Percentiles rank a stretch among this genome's conserved stretches.
These are phyloP conservation scores for Penicillium capsulatum DNA, from an alignment of 2,329 filamentous ascomycete genomes.

Conservation along the genomic window DNA sequence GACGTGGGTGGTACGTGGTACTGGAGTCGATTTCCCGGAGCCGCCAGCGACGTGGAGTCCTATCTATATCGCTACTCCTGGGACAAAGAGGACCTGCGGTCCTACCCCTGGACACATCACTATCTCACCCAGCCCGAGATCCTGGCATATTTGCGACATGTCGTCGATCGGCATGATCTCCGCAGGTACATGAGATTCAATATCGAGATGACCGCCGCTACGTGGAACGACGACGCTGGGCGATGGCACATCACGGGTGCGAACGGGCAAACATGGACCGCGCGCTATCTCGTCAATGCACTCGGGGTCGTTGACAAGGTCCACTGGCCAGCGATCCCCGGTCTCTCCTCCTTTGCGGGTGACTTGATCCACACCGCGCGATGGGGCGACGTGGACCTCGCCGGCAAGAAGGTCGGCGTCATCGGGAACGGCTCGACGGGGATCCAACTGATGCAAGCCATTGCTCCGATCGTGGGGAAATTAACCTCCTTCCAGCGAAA, in stretches of 20 bases:
- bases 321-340: slow-evolving; percentile 52
- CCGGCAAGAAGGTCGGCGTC: slow-evolving; percentile 47
- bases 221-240: slow-evolving; percentile 7
- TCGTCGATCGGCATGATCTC: slow-evolving; percentile 22
- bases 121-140: slow-evolving; percentile 24
- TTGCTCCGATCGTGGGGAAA: slow-evolving; percentile 25
- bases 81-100: slow-evolving; percentile 20
- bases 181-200: slow-evolving; percentile 20
- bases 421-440: slow-evolving; percentile 36
- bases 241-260: slow-evolving; percentile 14
- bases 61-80: slow-evolving; percentile 29
- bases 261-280: slow-evolving; percentile 3
- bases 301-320: slow-evolving; percentile 35
- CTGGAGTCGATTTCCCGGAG: slow-evolving; percentile 24
- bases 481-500: slow-evolving; percentile 35
- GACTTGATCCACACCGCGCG: slow-evolving; percentile 50
- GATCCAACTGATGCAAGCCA: slow-evolving; percentile 26
- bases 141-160: slow-evolving; percentile 25
- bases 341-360: slow-evolving; percentile 50
- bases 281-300: slow-evolving; percentile 16
- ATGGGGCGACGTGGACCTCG: slow-evolving; percentile 48
- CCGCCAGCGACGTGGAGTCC: slow-evolving; percentile 4
- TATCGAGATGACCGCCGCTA: slow-evolving; percentile 12
- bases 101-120: slow-evolving; percentile 1
- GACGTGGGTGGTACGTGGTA: slow-evolving; percentile 23